phyloP scores from a whole-genome alignment of 352 stramenopile genomes.

The Aphanomyces invadans region DNA sequence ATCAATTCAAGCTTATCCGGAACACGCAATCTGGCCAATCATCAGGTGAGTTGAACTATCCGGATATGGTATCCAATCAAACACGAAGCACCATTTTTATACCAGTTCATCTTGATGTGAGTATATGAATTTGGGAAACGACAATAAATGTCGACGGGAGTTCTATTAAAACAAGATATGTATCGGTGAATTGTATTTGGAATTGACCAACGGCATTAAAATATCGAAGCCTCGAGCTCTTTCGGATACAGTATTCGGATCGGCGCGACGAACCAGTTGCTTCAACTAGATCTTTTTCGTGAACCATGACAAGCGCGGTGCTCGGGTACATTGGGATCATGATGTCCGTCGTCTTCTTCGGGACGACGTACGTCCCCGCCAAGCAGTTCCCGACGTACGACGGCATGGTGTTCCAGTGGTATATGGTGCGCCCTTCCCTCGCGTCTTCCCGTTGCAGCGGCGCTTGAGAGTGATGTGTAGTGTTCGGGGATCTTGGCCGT shows the following conservation, averaged over 20 bases:
- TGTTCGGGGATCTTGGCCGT: constrained; percentile 81
- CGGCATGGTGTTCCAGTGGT: constrained; percentile 85
- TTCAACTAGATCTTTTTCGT: constrained; percentile 17
- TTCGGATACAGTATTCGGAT: background rate
- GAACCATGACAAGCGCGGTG: constrained; percentile 28
- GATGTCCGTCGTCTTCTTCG: constrained; percentile 78
- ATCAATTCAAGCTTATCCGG: constrained; percentile 12
- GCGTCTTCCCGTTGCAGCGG: constrained; percentile 6
- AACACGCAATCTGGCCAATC: too few species aligned
- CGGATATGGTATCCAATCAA: background rate
- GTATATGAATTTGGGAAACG: too few species aligned
- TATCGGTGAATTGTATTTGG: background rate
- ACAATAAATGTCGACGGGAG: too few species aligned
- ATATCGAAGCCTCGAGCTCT: background rate
- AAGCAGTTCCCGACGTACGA: constrained; percentile 81
- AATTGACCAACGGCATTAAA: background rate
- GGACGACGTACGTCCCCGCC: constrained; percentile 74
- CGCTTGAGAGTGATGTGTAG: constrained; percentile 29
- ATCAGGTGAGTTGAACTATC: background rate
- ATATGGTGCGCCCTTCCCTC: constrained; percentile 44
- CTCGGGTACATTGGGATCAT: constrained; percentile 51
- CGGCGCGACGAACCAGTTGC: background rate
- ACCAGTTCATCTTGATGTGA: background rate
- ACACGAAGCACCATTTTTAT: background rate
- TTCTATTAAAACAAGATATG: too few species aligned